Conservation (phyloP, 768 basidiomycete genomes). For the Hemileccinum impolitum region DNA sequence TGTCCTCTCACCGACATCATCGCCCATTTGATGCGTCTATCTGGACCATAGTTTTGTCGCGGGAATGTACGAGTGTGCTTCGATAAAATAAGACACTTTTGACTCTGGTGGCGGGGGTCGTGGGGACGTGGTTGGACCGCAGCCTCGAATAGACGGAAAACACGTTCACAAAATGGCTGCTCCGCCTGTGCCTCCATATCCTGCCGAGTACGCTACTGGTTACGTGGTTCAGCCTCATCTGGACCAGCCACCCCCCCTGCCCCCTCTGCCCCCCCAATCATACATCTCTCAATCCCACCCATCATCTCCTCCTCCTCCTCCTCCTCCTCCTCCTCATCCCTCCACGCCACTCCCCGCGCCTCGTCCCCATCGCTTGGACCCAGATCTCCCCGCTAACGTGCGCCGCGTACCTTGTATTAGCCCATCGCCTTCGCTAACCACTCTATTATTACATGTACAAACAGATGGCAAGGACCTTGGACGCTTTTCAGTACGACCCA, state of each 20-base stretch:
- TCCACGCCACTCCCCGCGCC: constrained; percentile 62
- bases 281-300: constrained; percentile 3
- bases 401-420: constrained; percentile 28
- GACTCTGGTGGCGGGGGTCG: too few relatives aligned
- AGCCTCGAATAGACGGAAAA: too few relatives aligned
- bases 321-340: constrained; percentile 31
- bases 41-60: too few relatives aligned
- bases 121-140: too few relatives aligned
- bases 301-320: constrained; percentile 8
- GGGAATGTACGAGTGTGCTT: too few relatives aligned
- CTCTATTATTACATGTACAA: constrained; percentile 26
- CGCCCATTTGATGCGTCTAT: too few relatives aligned
- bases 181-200: constrained; percentile 32
- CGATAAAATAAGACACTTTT: too few relatives aligned
- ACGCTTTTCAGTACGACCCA: constrained; percentile 32
- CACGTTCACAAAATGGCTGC: constrained; percentile 19
- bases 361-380: constrained; percentile 59
- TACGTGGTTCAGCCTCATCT: background rate
- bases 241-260: constrained; percentile 43
- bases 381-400: constrained; percentile 60
- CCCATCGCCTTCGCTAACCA: constrained; percentile 11
- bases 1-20: too few relatives aligned
- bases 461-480: constrained; percentile 64
- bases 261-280: constrained; percentile 45
- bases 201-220: constrained; percentile 4